Conservation (phyloP, 805 yeast species). For the Candida caryicola region DNA sequence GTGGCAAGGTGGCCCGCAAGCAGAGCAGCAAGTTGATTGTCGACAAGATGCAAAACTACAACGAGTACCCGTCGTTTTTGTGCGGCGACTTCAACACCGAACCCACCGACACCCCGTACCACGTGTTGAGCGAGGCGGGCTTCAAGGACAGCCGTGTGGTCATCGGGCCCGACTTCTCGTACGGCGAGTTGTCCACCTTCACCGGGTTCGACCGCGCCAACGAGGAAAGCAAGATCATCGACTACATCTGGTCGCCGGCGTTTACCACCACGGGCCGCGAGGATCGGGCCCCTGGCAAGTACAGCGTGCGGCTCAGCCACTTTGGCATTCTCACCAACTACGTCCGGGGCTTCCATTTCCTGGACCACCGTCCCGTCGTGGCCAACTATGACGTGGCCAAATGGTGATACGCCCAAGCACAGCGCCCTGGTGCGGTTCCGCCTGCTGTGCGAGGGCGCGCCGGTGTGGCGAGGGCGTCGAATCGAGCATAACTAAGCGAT, state of each 20-base stretch:
- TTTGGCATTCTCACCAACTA: slow-evolving; percentile 40
- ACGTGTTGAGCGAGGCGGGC: slow-evolving; percentile 34
- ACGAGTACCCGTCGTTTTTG: slow-evolving; percentile 35
- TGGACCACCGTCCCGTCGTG: slow-evolving; percentile 43
- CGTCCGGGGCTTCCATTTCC: slow-evolving; percentile 31
- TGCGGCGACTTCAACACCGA: slow-evolving; percentile 45
- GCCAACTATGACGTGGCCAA: slow-evolving; percentile 16
- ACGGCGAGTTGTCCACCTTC: slow-evolving; percentile 46
- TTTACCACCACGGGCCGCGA: slow-evolving; percentile 2
- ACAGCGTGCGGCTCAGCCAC: slow-evolving; percentile 29
- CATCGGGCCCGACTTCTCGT: slow-evolving; percentile 23
- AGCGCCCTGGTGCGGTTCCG: too few relatives aligned
- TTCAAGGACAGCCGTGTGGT: slow-evolving; percentile 38
- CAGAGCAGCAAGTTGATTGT: slow-evolving; percentile 34
- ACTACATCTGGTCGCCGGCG: slow-evolving; percentile 44
- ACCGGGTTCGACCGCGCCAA: slow-evolving; percentile 45
- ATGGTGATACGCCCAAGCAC: too few relatives aligned
- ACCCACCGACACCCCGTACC: slow-evolving; percentile 41
- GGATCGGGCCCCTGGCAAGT: slow-evolving; percentile 8
- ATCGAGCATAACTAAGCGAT: too few relatives aligned
- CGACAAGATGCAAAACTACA: slow-evolving; percentile 36
- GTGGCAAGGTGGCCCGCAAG: slow-evolving; percentile 35
- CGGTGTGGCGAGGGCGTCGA: too few relatives aligned
- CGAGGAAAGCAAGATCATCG: slow-evolving; percentile 34
- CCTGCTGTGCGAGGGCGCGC: too few relatives aligned